These are phyloP conservation scores for Colletotrichum tofieldiae DNA, from an alignment of 2,329 filamentous ascomycete species.

Conservation along the genomic window DNA sequence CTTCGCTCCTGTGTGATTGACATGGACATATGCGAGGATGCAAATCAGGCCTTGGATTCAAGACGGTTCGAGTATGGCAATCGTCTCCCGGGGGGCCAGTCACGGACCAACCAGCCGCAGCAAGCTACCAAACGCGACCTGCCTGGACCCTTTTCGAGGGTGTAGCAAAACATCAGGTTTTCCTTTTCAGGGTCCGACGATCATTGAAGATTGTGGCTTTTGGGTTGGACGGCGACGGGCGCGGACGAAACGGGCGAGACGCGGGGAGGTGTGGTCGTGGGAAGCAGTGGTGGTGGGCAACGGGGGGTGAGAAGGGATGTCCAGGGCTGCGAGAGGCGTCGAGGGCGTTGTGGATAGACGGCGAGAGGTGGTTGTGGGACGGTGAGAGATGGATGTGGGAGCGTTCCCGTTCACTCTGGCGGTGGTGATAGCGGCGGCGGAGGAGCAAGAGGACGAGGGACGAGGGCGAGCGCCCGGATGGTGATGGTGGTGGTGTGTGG, in stretches of 20 bases:
- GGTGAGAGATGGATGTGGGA: conserved; percentile 13
- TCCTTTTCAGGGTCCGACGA: conserved; percentile 39
- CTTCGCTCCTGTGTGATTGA: background rate
- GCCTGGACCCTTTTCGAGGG: background rate
- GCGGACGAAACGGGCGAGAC: conserved; percentile 25
- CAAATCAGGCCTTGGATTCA: background rate
- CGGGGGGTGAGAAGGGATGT: background rate
- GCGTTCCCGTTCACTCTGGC: background rate
- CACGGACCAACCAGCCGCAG: background rate
- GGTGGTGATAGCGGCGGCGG: conserved; percentile 9
- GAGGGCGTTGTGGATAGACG: too few species aligned
- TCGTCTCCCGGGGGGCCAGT: background rate
- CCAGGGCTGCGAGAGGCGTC: background rate
- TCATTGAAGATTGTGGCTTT: conserved; percentile 38
- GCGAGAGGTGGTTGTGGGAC: background rate
- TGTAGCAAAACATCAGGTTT: conserved; percentile 2
- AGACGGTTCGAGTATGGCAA: background rate
- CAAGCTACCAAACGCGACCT: background rate
- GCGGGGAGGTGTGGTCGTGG: conserved; percentile 18
- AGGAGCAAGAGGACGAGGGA: background rate
- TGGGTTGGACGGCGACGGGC: conserved; percentile 20
- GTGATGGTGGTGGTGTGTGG: conserved; percentile 32
- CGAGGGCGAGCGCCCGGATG: conserved; percentile 2
- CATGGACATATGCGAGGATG: background rate
- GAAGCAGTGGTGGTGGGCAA: conserved; percentile 2